Evolutionary conservation across 1,284 basidiomycete genomes (phyloP).

Genomic region (Trichosporon inkin): DNA sequence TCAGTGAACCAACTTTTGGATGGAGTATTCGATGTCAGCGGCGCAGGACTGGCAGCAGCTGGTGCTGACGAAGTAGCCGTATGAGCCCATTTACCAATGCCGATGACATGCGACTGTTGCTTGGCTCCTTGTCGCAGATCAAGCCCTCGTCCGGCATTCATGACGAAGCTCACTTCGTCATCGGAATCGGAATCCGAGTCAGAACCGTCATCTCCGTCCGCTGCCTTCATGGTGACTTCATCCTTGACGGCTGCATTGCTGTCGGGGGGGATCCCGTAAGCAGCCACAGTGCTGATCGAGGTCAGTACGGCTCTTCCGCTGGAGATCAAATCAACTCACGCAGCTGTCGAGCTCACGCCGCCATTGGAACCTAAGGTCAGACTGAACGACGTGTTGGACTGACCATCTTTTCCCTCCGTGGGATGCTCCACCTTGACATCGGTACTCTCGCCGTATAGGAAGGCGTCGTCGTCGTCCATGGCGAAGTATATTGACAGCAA

Average conservation of each 20-base stretch:
- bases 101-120: slow-evolving; percentile 39
- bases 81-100: slow-evolving; percentile 49
- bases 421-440: neutral
- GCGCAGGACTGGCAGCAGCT: slow-evolving; percentile 25
- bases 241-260: slow-evolving; percentile 31
- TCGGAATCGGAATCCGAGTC: slow-evolving; percentile 46
- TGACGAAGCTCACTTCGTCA: slow-evolving; percentile 50
- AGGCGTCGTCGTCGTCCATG: slow-evolving; percentile 48
- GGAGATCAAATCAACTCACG: too few species aligned
- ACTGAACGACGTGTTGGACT: neutral
- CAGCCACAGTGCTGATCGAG: slow-evolving; percentile 37
- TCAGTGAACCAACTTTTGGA: slow-evolving; percentile 24
- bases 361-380: neutral
- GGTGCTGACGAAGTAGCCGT: slow-evolving; percentile 35
- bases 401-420: slow-evolving; percentile 2
- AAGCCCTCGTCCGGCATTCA: slow-evolving; percentile 35
- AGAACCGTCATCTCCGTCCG: slow-evolving; percentile 38
- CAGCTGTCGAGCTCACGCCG: slow-evolving; percentile 31
- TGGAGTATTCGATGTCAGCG: slow-evolving; percentile 14
- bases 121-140: slow-evolving; percentile 13
- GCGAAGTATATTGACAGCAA: neutral
- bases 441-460: slow-evolving; percentile 44
- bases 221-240: slow-evolving; percentile 38
- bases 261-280: slow-evolving; percentile 45
- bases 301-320: slow-evolving; percentile 2